Evolutionary conservation across 495 filamentous ascomycete species (phyloP).

Genomic region (Astrothelium subdiscretum): DNA sequence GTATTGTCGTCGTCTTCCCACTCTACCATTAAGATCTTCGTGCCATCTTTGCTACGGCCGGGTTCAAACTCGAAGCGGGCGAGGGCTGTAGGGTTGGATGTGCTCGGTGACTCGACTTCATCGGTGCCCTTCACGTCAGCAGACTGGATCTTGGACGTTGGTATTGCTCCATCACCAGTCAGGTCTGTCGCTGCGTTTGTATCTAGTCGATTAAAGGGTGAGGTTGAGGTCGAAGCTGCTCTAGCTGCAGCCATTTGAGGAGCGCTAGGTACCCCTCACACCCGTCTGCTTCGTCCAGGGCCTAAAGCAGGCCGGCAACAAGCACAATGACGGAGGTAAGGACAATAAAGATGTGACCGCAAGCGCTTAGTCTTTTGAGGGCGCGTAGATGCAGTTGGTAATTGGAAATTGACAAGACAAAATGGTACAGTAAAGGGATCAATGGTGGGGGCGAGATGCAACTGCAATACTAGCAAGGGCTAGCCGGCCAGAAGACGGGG

Average conservation of each 20-base stretch:
- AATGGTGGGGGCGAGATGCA: neutral
- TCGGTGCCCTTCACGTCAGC: constrained; percentile 6
- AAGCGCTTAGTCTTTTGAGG: neutral
- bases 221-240: neutral
- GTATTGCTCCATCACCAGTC: neutral
- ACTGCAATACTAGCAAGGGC: neutral
- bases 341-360: neutral
- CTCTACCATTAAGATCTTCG: constrained; percentile 76
- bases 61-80: constrained; percentile 80
- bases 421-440: neutral
- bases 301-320: neutral
- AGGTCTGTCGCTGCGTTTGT: neutral
- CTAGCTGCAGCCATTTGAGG: neutral
- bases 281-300: neutral
- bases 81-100: constrained; percentile 38
- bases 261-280: neutral
- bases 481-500: neutral
- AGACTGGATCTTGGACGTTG: neutral
- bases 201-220: neutral
- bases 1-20: constrained; percentile 53
- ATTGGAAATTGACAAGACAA: neutral
- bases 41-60: constrained; percentile 64
- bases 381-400: neutral
- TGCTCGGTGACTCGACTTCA: constrained; percentile 30
- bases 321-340: neutral